Evolutionary conservation across 257 asterid genomes (phyloP), one percentile per base, ranked within the genome.

Genomic region (Galeopsis tetrahit): DNA sequence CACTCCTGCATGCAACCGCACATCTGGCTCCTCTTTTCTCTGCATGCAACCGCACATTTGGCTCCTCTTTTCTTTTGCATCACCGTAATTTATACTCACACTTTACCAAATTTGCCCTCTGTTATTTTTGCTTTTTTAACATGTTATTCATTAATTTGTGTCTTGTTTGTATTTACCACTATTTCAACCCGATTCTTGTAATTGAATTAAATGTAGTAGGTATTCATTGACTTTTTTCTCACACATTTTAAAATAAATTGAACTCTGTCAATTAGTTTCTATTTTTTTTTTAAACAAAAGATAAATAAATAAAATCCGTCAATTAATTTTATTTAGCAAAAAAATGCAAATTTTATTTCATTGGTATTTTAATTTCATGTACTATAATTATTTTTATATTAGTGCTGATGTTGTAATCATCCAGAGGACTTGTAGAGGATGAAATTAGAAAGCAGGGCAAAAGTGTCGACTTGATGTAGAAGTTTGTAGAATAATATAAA

Each of bases 31-130:
- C 69, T 36, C 51, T 8, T 9, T 43, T 7, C 48, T n/a, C n/a
- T n/a, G n/a, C n/a, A n/a, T n/a, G n/a, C 88, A 84, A 69, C 84
- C 88, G 84, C 84, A 81, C 83, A 83, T 78, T 78, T 83, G 85
- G 76, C 88, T 58, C 6, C 69, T 36, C 51, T 8, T 9, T 43
- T 7, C 48, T n/a, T 44, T 34, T 58, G 69, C 63, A 72, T 38
- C 4, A 32, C 51, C 9, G 2, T 0, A 13, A 28, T 40, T 57
- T 55, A 6, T 3, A 48, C 7, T 34, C 17, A 9, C 2, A 6
- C 46, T 33, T 75, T 6, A 61, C 83, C 17, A 64, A 69, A 51
- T 63, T 76, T 40, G 76, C 82, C 80, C 46, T 70, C 63, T n/a
- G n/a, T n/a, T n/a, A n/a, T n/a, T 46, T 8, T 38, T 10, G 10